Base-by-base conservation (phyloP, 169 alveolate species). In the Miamiensis avidus region DNA sequence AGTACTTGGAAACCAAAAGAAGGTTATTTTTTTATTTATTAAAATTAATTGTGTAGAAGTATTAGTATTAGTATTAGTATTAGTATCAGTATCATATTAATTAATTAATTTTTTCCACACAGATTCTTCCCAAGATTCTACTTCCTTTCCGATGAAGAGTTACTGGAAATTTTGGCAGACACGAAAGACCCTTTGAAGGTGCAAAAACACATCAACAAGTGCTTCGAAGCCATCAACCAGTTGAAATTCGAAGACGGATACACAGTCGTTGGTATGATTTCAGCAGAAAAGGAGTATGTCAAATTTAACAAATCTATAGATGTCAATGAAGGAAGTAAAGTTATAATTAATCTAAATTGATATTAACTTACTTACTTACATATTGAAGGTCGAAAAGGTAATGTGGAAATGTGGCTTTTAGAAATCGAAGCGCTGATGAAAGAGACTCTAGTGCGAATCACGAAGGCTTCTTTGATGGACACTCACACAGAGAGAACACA, bases 71-170 rank as follows among this genome's bases (percentile, higher is more conserved):
- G n/a, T n/a, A n/a, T n/a, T n/a, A n/a, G n/a, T n/a, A n/a, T n/a
- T n/a, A n/a, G n/a, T n/a, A n/a, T n/a, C n/a, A n/a, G n/a, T n/a
- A n/a, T n/a, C n/a, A n/a, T n/a, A 29, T n/a, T 81, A n/a, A n/a
- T n/a, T n/a, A n/a, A n/a, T n/a, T n/a, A 87, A 32, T 83, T 74
- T 31, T 87, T 76, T 75, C 72, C 79, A 75, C 83, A n/a, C n/a
- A n/a, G n/a, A 77, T 69, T 29, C 72, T 96, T 96, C 85, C 98
- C 99, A 28, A 94, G 99, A 65, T 97, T 98, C 89, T 97, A 93
- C 93, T 97, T 98, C 95, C 91, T 97, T 33, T 97, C 99, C n/a
- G 97, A 97, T 88, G 99, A 97, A 89, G 99, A 98, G 91, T 94
- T 98, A 81, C 92, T 98, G 65, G 93, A 96, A 94, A 95, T 98